Evolutionary conservation across 1,284 basidiomycete genomes (phyloP), one percentile per base, ranked within the genome.

Genomic region (Thecaphora frezii): DNA sequence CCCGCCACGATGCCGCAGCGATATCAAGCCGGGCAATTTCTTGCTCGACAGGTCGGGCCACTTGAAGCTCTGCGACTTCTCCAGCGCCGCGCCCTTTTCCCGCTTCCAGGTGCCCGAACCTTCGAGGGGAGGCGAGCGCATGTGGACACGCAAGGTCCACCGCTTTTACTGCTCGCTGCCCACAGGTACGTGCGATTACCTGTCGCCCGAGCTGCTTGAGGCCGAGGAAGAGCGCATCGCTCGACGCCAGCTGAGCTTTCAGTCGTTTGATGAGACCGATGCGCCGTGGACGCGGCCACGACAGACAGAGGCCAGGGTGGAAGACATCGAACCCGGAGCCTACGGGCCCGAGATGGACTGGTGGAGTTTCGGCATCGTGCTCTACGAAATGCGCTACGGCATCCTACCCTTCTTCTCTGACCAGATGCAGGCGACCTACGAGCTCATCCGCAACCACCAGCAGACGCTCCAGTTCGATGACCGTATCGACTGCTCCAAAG

Each of bases 341-440:
- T 77, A 78, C 49, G 76, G 76, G 1, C 76, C 76, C 7, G 73
- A 74, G 39, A 64, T 73, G 41, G 76, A 78, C 48, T 78, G 74
- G 74, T 78, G 76, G 76, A 73, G 71, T 52, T 60, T 78, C 36
- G 76, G 76, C 24, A 61, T 76, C 28, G 65, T 77, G 51, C 51
- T 78, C 28, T 76, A 76, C 53, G 76, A 78, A 54, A 77, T 77
- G 74, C 57, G 61, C 3, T 75, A 59, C 53, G 74, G 74, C 13
- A 51, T 57, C 5, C 48, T 74, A 33, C 76, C 76, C 36, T 78
- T 78, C 54, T 75, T 70, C 43, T 69, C 75, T 16, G 66, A 65
- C 48, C 60, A 53, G 46, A 66, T 73, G 48, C 65, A 69, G 33
- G 72, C 71, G 38, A 72, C 74, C 10, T 74, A 71, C 52, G 62